Evolutionary conservation across 306 rosid species (phyloP).

Genomic region (Vicia villosa): DNA sequence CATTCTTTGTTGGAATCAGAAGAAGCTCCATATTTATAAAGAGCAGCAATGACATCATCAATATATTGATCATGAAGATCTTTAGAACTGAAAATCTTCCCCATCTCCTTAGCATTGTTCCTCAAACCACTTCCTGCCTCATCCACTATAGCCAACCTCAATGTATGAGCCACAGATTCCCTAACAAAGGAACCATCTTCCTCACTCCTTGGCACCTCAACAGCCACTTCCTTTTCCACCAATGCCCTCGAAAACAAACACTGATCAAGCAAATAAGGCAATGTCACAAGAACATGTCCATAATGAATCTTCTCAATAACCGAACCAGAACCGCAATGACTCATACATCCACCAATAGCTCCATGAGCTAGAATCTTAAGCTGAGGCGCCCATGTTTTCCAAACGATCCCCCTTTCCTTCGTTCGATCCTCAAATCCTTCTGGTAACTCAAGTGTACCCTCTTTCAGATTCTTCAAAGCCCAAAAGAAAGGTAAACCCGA

Average conservation of each 20-base stretch:
- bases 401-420: constrained; percentile 49
- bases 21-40: constrained; percentile 1
- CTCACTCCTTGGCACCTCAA: constrained; percentile 38
- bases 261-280: constrained; percentile 48
- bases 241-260: constrained; percentile 39
- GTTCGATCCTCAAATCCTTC: constrained; percentile 56
- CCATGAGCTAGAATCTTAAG: constrained; percentile 54
- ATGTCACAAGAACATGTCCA: constrained; percentile 50
- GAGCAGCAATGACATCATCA: constrained; percentile 25
- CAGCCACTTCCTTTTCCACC: constrained; percentile 41
- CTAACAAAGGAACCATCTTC: constrained; percentile 24
- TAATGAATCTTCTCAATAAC: constrained; percentile 49
- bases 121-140: constrained; percentile 17
- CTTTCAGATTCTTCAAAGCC: constrained; percentile 47
- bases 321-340: constrained; percentile 57
- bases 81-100: constrained; percentile 14
- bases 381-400: constrained; percentile 67
- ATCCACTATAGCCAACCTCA: constrained; percentile 27
- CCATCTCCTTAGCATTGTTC: constrained; percentile 30
- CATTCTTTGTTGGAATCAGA: background rate
- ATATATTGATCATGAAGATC: constrained; percentile 22
- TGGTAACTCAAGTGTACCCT: constrained; percentile 42
- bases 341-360: constrained; percentile 51
- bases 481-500: constrained; percentile 63
- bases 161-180: constrained; percentile 16